phyloP scores from a whole-genome alignment of 805 yeast species.

The Barnettozyma siamensis region DNA sequence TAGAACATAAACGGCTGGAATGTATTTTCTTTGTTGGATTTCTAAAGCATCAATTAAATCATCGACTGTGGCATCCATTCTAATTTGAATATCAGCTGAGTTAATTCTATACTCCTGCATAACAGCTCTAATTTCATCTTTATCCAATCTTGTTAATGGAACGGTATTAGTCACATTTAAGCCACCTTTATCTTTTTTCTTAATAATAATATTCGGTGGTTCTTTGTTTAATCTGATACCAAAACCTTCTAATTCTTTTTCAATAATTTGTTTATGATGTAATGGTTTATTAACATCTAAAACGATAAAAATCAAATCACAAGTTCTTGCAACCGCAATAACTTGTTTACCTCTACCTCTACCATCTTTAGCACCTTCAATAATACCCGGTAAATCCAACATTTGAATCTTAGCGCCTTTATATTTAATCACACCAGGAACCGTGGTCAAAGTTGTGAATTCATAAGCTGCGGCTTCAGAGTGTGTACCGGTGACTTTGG shows the following conservation, averaged over 20 bases:
- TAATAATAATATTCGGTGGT: constrained; percentile 89
- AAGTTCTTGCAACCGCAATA: constrained; percentile 98
- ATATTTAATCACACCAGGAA: constrained; percentile 92
- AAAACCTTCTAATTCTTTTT: constrained; percentile 93
- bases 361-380: constrained; percentile 89
- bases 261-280: constrained; percentile 90
- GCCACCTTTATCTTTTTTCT: constrained; percentile 95
- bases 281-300: constrained; percentile 95
- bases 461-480: constrained; percentile 98
- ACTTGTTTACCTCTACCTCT: constrained; percentile 94
- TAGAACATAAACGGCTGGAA: constrained; percentile 91
- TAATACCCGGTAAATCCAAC: constrained; percentile 87
- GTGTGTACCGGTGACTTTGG: constrained; percentile 90
- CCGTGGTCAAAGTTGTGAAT: constrained; percentile 95
- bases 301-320: constrained; percentile 87
- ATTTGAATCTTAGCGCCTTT: constrained; percentile 97
- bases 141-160: constrained; percentile 84
- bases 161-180: constrained; percentile 89
- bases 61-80: constrained; percentile 98
- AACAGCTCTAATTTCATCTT: constrained; percentile 92
- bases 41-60: constrained; percentile 93
- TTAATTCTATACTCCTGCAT: constrained; percentile 93
- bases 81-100: constrained; percentile 91
- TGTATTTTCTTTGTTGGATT: constrained; percentile 83
- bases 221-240: constrained; percentile 90